Percentiles rank a stretch among this genome's conserved stretches.
phyloP scores from a whole-genome alignment of 257 asterid species.

The Apocynum venetum region DNA sequence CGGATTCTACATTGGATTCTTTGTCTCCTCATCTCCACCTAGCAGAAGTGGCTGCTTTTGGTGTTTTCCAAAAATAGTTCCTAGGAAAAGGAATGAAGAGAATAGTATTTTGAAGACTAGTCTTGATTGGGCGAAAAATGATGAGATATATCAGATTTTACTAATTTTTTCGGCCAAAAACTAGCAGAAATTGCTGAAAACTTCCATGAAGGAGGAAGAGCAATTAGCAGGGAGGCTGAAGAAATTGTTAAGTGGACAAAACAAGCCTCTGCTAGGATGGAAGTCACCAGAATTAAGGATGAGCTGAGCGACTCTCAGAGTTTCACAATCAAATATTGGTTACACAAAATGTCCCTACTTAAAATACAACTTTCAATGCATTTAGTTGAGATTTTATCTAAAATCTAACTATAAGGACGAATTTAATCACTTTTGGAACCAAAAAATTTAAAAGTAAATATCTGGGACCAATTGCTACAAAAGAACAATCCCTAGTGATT shows the following conservation, averaged over 20 bases:
- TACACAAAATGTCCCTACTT: too few species aligned
- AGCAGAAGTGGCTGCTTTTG: slow-evolving; percentile 61
- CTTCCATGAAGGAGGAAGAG: slow-evolving; percentile 72
- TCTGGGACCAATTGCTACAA: too few species aligned
- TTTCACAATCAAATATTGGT: too few species aligned
- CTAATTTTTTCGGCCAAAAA: slow-evolving; percentile 36
- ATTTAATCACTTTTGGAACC: too few species aligned
- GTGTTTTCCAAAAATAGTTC: slow-evolving; percentile 64
- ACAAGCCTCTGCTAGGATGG: slow-evolving; percentile 80
- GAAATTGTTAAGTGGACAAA: slow-evolving; percentile 88
- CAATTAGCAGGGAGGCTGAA: slow-evolving; percentile 75
- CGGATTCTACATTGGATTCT: slow-evolving; percentile 38
- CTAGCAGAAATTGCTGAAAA: slow-evolving; percentile 50
- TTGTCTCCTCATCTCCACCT: slow-evolving; percentile 49
- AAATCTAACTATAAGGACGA: too few species aligned
- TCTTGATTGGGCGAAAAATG: slow-evolving; percentile 43
- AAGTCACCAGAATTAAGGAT: slow-evolving; percentile 26
- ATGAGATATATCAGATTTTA: slow-evolving; percentile 57
- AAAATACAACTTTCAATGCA: too few species aligned
- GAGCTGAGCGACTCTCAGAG: slow-evolving; percentile 13
- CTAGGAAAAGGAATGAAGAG: slow-evolving; percentile 44
- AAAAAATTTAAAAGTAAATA: too few species aligned
- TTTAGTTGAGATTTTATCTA: too few species aligned
- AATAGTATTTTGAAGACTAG: slow-evolving; percentile 31
- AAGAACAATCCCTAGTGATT: too few species aligned